A percentile compares a stretch with the other conserved stretches of the same genome.
Conservation (phyloP, 2,329 filamentous ascomycete genomes). For the Alternaria postmessia region DNA sequence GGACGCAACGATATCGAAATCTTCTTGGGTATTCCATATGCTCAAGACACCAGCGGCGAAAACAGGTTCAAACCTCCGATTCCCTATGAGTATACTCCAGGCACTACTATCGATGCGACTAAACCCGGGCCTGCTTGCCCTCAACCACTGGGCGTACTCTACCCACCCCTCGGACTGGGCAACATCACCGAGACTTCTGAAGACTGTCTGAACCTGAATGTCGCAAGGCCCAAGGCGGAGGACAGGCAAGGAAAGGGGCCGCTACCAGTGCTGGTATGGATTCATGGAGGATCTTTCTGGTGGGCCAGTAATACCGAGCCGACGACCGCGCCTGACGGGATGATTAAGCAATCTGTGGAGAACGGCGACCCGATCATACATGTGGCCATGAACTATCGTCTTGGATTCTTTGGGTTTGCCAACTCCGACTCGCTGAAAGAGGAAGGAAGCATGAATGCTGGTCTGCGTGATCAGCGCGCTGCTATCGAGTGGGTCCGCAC, state of each 20-base stretch:
- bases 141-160: slow-evolving; percentile 48
- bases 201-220: slow-evolving; percentile 68
- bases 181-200: slow-evolving; percentile 56
- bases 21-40: slow-evolving; percentile 60
- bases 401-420: slow-evolving; percentile 52
- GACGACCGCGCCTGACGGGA: slow-evolving; percentile 54
- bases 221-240: slow-evolving; percentile 61
- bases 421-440: slow-evolving; percentile 42
- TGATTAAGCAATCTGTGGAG: slow-evolving; percentile 57
- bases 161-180: slow-evolving; percentile 37
- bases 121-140: slow-evolving; percentile 57
- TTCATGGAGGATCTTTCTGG: slow-evolving; percentile 61
- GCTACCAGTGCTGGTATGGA: slow-evolving; percentile 68
- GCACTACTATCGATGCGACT: slow-evolving; percentile 51
- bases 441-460: slow-evolving; percentile 49
- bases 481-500: slow-evolving; percentile 52
- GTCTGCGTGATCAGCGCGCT: slow-evolving; percentile 50
- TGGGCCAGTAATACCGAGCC: slow-evolving; percentile 44
- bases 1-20: slow-evolving; percentile 56
- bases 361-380: slow-evolving; percentile 53
- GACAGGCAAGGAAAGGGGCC: slow-evolving; percentile 35
- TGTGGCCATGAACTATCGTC: slow-evolving; percentile 48
- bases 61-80: slow-evolving; percentile 59
- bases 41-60: slow-evolving; percentile 56
- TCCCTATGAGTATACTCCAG: slow-evolving; percentile 42